Percentiles rank a stretch among this genome's conserved stretches.
Conservation (phyloP, 176 grass and related monocot genomes). For the Sorghum bicolor region Sorghum_bicolor_NCBIv3 NC_012871.2:72818001-72818500, state of each 20-base stretch:
- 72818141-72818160: background rate
- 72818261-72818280: background rate
- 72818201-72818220: slow-evolving; percentile 23
- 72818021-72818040: slow-evolving; percentile 74
- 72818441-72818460: background rate
- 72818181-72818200: slow-evolving; percentile 35
- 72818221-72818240: slow-evolving; percentile 32
- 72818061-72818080: slow-evolving; percentile 73
- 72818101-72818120: slow-evolving; percentile 13
- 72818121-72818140: slow-evolving; percentile 32
- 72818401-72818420: background rate
- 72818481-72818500: background rate
- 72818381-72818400: background rate
- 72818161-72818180: slow-evolving; percentile 22
- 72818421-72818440: background rate
- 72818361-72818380: background rate
- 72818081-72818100: slow-evolving; percentile 22
- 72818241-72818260: background rate
- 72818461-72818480: background rate
- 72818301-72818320: slow-evolving; percentile 8
- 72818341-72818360: slow-evolving; percentile 6
- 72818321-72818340: slow-evolving; percentile 42
- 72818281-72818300: background rate
- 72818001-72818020: slow-evolving; percentile 47
- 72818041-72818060: slow-evolving; percentile 70